phyloP scores from a whole-genome alignment of 306 rosid species.

The Trichosanthes cucumerina region DNA sequence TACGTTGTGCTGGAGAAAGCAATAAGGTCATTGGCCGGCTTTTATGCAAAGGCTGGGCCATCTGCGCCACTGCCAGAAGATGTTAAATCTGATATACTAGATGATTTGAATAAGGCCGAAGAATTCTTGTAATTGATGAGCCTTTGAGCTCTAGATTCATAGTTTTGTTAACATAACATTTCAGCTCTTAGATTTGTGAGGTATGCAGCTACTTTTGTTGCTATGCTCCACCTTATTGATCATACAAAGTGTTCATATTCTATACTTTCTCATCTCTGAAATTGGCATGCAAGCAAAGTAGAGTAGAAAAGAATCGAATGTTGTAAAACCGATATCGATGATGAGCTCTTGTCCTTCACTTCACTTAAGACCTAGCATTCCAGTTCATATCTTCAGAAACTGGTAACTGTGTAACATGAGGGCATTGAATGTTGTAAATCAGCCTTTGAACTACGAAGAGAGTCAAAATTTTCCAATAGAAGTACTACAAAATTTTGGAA shows the following conservation, averaged over 20 bases:
- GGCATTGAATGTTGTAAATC: background rate
- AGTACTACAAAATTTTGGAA: background rate
- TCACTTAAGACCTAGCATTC: background rate
- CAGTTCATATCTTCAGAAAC: background rate
- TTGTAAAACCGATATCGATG: background rate
- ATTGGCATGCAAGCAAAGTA: background rate
- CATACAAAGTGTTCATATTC: background rate
- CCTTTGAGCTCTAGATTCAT: background rate
- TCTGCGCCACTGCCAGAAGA: slow-evolving; percentile 58
- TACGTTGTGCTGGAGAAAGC: slow-evolving; percentile 65
- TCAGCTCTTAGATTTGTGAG: background rate
- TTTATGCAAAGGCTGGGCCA: slow-evolving; percentile 87
- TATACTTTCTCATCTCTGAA: background rate
- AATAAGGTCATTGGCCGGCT: slow-evolving; percentile 67
- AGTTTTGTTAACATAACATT: background rate
- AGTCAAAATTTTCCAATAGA: background rate
- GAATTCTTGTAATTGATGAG: slow-evolving; percentile 17
- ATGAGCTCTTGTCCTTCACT: background rate
- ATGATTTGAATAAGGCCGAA: slow-evolving; percentile 55
- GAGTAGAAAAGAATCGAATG: background rate
- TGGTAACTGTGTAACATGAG: background rate
- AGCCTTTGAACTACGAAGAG: background rate
- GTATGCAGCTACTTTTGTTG: background rate
- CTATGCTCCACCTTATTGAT: background rate
- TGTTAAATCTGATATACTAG: slow-evolving; percentile 63